Evolutionary conservation across 2,329 filamentous ascomycete species (phyloP).

Genomic region (Elsinoe necatrix): DNA sequence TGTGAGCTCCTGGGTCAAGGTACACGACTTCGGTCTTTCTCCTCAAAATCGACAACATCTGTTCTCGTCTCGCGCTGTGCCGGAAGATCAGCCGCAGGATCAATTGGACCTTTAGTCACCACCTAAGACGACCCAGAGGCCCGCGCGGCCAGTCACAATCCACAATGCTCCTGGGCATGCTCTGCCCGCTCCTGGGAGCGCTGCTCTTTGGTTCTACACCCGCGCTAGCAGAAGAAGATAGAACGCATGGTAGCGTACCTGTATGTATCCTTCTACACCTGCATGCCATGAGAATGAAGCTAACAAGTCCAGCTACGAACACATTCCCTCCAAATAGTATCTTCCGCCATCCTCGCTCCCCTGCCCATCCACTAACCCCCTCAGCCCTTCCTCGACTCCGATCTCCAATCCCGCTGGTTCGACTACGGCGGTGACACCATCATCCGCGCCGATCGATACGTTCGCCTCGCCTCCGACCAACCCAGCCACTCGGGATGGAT

Average conservation of each 20-base stretch:
- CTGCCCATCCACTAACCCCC: not conserved
- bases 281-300: not conserved
- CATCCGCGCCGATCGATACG: slow-evolving; percentile 68
- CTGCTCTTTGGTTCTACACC: slow-evolving; percentile 26
- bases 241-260: slow-evolving; percentile 28
- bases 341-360: slow-evolving; percentile 12
- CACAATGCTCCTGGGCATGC: slow-evolving; percentile 9
- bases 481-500: slow-evolving; percentile 88
- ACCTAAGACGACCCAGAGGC: not conserved
- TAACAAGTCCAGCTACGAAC: slow-evolving; percentile 25
- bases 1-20: slow-evolving; percentile 3
- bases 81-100: not conserved
- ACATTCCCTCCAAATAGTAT: slow-evolving; percentile 27
- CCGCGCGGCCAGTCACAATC: not conserved
- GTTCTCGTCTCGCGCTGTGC: not conserved
- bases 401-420: slow-evolving; percentile 98
- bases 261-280: slow-evolving; percentile 4
- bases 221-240: slow-evolving; percentile 21
- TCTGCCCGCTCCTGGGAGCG: slow-evolving; percentile 16
- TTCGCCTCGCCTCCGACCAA: slow-evolving; percentile 83
- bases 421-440: slow-evolving; percentile 97
- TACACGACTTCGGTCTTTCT: not conserved
- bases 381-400: slow-evolving; percentile 92
- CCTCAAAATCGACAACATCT: not conserved
- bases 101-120: not conserved